Evolutionary conservation across 2,329 filamentous ascomycete genomes (phyloP).

Genomic region (Pseudopyrenochaeta lycopersici): DNA sequence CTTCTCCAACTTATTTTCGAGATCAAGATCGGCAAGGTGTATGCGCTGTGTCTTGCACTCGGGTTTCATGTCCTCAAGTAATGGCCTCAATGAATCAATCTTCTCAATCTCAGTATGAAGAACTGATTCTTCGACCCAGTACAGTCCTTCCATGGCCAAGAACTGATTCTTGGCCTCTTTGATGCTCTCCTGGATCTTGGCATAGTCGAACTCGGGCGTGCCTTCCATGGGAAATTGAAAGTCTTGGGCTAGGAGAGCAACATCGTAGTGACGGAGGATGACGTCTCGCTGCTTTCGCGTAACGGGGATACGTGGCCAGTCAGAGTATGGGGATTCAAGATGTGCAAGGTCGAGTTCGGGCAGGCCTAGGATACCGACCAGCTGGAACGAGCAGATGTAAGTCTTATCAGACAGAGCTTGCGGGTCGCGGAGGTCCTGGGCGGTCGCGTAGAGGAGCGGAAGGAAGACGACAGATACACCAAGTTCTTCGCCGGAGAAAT

Average conservation of each 20-base stretch:
- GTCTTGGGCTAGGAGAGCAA: slow-evolving; percentile 50
- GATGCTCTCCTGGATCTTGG: slow-evolving; percentile 46
- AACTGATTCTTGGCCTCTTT: slow-evolving; percentile 48
- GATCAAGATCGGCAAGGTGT: slow-evolving; percentile 28
- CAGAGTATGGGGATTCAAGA: slow-evolving; percentile 41
- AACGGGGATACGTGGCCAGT: slow-evolving; percentile 49
- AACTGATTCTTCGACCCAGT: slow-evolving; percentile 47
- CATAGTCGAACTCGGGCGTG: slow-evolving; percentile 48
- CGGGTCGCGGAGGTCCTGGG: slow-evolving; percentile 36
- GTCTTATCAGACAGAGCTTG: slow-evolving; percentile 30
- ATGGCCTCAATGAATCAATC: slow-evolving; percentile 33
- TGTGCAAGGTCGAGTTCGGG: slow-evolving; percentile 49
- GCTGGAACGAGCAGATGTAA: slow-evolving; percentile 51
- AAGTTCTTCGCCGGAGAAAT: slow-evolving; percentile 50
- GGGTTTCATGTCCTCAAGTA: slow-evolving; percentile 41
- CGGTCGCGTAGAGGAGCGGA: slow-evolving; percentile 47
- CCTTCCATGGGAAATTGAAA: slow-evolving; percentile 50
- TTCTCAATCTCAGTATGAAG: slow-evolving; percentile 42
- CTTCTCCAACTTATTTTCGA: slow-evolving; percentile 30
- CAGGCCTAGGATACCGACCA: slow-evolving; percentile 51
- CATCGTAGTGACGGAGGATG: slow-evolving; percentile 49
- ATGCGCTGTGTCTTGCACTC: slow-evolving; percentile 36
- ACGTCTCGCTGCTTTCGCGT: slow-evolving; percentile 44
- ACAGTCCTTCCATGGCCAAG: slow-evolving; percentile 48
- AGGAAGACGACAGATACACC: slow-evolving; percentile 51